Evolutionary conservation across 2,329 filamentous ascomycete genomes (phyloP), one percentile per base, ranked within the genome.

Genomic region (Sclerotinia glacialis): DNA sequence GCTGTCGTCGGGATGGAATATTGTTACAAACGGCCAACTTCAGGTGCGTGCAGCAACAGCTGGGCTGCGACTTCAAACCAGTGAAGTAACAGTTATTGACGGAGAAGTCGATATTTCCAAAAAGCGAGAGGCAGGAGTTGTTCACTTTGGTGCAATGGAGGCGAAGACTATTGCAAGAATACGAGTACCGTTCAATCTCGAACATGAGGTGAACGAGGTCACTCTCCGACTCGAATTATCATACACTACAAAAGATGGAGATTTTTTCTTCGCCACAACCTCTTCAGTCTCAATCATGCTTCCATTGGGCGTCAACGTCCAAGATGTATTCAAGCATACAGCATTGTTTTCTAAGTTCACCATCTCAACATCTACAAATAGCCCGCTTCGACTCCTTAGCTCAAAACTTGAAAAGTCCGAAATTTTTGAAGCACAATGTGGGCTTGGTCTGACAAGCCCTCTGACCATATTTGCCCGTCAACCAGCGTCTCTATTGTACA

Each of bases 231-330:
- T 94, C n/a, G 93, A 97, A 70, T 82, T 93, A 12, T 82, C 81
- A 0, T 96, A 95, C 74, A 83, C 83, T 2, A 93, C 91, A 0
- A 81, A 86, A 0, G 79, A 85, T 2, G 90, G 88, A 3, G 81
- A 80, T 9, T 91, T 92, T 70, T 81, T 83, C 64, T 89, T 89
- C 75, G 83, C 86, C 21, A 85, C 84, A 21, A 82, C 83, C 9
- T 84, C 85, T 26, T 85, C 83, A 4, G 82, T 96, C 26, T 84
- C 88, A 3, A 89, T 95, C 1, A 85, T 90, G 1, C 81, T 99
- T 5, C 91, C 92, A 0, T 83, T 99, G 4, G 93, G 94, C 3
- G 95, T 99, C 69, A 98, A 98, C 71, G 95, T 99, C 7, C 93
- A 98, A 74, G 95, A 99, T 72, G 86, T 96, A 37, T 98, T 98